phyloP scores from a whole-genome alignment of 352 stramenopile genomes.

The Blastocystis sp. region DNA sequence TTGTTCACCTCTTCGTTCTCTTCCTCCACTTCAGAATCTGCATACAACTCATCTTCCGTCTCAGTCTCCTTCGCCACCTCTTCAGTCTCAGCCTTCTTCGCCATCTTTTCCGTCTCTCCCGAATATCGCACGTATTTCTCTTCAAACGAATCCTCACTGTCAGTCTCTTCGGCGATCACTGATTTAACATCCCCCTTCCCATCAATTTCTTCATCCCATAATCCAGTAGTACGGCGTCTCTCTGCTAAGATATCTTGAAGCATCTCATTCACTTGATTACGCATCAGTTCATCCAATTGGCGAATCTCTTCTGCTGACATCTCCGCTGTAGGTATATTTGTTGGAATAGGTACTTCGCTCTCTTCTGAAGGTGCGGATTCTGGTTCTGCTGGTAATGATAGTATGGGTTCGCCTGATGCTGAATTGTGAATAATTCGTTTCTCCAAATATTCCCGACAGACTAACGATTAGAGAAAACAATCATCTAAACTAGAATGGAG shows the following conservation, averaged over 20 bases:
- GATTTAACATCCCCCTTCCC: neutral
- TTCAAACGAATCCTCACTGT: slow-evolving; percentile 43
- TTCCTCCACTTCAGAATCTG: neutral
- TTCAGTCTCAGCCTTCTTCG: neutral
- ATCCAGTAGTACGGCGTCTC: neutral
- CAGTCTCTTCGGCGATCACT: neutral
- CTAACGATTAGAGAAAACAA: neutral
- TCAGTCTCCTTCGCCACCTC: neutral
- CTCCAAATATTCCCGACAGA: slow-evolving; percentile 45
- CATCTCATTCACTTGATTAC: slow-evolving; percentile 49
- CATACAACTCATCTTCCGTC: neutral
- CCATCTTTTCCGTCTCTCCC: neutral
- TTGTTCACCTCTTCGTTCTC: neutral
- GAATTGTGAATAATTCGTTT: slow-evolving; percentile 40
- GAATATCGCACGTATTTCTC: slow-evolving; percentile 47
- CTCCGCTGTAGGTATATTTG: neutral
- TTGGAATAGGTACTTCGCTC: neutral
- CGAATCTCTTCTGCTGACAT: slow-evolving; percentile 7
- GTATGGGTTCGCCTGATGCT: neutral
- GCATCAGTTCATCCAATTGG: slow-evolving; percentile 33
- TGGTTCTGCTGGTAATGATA: neutral
- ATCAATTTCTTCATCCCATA: slow-evolving; percentile 9
- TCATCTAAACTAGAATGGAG: neutral
- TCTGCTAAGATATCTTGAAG: slow-evolving; percentile 43
- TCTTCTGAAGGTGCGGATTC: neutral